A percentile compares a stretch with the other conserved stretches of the same genome.
Conservation (phyloP, 257 asterid genomes). For the Salvia hispanica region DNA sequence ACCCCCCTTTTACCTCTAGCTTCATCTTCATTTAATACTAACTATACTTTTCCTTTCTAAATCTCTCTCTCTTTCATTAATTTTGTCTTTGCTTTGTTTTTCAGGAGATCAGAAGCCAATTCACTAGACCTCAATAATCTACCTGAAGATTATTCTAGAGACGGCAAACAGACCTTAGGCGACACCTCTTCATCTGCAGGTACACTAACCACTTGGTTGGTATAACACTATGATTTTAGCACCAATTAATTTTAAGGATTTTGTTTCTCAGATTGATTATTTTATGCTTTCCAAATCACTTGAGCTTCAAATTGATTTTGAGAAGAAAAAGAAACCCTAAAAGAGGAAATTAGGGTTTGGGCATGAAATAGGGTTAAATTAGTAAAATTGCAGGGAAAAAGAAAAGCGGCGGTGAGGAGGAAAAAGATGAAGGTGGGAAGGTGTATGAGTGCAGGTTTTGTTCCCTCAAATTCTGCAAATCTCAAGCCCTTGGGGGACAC, state of each 20-base stretch:
- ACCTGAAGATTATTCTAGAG: constrained; percentile 72
- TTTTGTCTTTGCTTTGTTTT: constrained; percentile 1
- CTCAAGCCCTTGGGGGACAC: constrained; percentile 99
- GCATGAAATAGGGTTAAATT: constrained; percentile 49
- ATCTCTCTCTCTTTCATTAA: background rate
- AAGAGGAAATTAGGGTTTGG: constrained; percentile 30
- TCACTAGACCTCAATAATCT: constrained; percentile 90
- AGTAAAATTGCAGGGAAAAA: constrained; percentile 55
- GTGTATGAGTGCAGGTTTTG: constrained; percentile 97
- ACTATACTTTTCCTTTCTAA: no score
- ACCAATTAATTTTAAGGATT: background rate
- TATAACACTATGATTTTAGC: no score
- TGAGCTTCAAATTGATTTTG: background rate
- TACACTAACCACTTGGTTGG: no score
- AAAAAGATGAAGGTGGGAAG: constrained; percentile 64
- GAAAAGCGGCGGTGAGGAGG: constrained; percentile 67
- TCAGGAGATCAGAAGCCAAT: constrained; percentile 76
- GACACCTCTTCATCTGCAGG: constrained; percentile 74
- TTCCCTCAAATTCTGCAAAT: constrained; percentile 98
- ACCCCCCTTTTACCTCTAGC: background rate
- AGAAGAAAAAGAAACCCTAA: constrained; percentile 35
- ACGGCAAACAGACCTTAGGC: constrained; percentile 30
- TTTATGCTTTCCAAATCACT: background rate
- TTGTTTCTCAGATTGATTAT: background rate
- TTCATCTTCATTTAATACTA: background rate